Conservation (phyloP, 805 yeast genomes). For the Jamesozyma hellenica region DNA sequence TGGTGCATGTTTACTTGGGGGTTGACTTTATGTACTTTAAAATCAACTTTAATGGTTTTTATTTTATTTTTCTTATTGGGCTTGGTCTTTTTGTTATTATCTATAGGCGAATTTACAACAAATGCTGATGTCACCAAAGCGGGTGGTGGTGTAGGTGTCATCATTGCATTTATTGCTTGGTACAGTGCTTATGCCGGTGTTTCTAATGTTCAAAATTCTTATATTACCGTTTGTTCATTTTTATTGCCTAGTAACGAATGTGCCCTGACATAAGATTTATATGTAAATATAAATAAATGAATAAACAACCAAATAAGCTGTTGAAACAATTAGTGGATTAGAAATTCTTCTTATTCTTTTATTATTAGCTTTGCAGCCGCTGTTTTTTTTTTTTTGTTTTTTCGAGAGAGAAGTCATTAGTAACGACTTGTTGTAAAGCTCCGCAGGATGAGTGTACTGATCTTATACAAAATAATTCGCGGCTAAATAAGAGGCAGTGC, state of each 20-base stretch:
- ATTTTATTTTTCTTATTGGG: constrained; percentile 43
- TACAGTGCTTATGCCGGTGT: constrained; percentile 63
- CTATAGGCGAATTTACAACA: constrained; percentile 41
- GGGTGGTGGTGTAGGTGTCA: constrained; percentile 55
- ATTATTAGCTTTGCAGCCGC: neutral
- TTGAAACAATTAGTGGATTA: no score
- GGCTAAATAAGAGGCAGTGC: neutral
- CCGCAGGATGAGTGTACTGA: no score
- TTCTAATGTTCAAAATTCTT: constrained; percentile 52
- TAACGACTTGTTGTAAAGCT: no score
- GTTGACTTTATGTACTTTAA: constrained; percentile 43
- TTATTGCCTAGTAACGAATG: constrained; percentile 27
- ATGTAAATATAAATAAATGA: neutral
- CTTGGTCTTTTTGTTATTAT: constrained; percentile 46
- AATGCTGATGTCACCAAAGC: constrained; percentile 36
- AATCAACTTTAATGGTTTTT: constrained; percentile 58
- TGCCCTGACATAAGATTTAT: neutral
- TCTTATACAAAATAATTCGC: no score
- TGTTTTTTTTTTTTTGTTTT: no score
- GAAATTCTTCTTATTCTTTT: neutral
- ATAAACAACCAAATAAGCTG: neutral
- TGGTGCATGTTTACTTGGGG: constrained; percentile 57
- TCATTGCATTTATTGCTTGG: constrained; percentile 54
- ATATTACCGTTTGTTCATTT: constrained; percentile 25
- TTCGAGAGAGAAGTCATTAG: no score